These are phyloP conservation scores for Ascochyta koolunga DNA, from an alignment of 2,329 filamentous ascomycete genomes.

Conservation along the genomic window DNA sequence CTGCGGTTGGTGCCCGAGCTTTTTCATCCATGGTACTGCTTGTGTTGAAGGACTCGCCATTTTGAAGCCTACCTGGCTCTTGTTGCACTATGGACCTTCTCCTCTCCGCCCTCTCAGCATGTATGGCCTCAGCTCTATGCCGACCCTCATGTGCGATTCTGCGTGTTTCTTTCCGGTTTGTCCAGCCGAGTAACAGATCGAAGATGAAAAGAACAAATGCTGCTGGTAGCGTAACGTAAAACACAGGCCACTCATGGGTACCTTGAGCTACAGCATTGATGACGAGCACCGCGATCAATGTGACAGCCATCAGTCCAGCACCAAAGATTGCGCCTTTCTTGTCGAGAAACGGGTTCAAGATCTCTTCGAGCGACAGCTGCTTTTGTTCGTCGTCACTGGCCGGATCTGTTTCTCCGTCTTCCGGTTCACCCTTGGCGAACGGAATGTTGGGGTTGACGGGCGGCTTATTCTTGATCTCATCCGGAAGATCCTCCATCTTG, in stretches of 20 bases:
- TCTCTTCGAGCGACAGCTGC: conserved; percentile 69
- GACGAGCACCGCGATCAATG: conserved; percentile 68
- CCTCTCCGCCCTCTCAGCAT: conserved; percentile 42
- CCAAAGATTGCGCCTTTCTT: conserved; percentile 69
- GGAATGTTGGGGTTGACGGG: conserved; percentile 78
- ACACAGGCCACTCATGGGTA: conserved; percentile 63
- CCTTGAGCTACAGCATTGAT: conserved; percentile 66
- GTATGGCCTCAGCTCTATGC: conserved; percentile 54
- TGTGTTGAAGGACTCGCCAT: conserved; percentile 6
- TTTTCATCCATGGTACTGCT: conserved; percentile 20
- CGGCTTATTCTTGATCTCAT: conserved; percentile 59
- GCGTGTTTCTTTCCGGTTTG: conserved; percentile 66
- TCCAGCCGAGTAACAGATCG: conserved; percentile 70
- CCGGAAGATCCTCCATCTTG: conserved; percentile 70
- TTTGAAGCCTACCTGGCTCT: conserved; percentile 13
- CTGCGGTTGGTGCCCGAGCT: background rate
- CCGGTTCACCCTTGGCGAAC: conserved; percentile 61
- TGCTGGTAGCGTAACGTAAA: conserved; percentile 72
- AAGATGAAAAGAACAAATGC: conserved; percentile 72
- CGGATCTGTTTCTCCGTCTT: conserved; percentile 57
- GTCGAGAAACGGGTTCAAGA: conserved; percentile 77
- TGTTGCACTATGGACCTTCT: conserved; percentile 22
- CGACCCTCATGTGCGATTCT: conserved; percentile 65
- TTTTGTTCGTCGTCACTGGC: conserved; percentile 59
- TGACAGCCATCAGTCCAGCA: conserved; percentile 68